Percentiles rank a stretch among this genome's conserved stretches.
Evolutionary conservation across 1,139 yeast species (phyloP).

Genomic region (Hyphopichia buzzinii): DNA sequence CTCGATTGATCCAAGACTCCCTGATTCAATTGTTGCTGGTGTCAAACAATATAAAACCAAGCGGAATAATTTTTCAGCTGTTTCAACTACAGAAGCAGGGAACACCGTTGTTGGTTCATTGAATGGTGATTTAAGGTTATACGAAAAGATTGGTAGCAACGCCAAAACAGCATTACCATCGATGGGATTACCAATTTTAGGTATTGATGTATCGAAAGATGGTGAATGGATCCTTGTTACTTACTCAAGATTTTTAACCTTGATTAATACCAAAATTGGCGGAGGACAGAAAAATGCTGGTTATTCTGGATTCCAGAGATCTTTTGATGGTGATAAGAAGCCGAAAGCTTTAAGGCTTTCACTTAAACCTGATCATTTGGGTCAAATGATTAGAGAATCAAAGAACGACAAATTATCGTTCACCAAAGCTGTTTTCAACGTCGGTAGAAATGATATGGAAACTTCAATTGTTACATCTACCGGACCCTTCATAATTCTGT

Average conservation of each 20-base stretch:
- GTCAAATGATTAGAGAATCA: constrained; percentile 55
- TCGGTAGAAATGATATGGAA: constrained; percentile 61
- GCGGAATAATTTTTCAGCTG: constrained; percentile 55
- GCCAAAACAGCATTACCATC: constrained; percentile 83
- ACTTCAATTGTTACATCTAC: constrained; percentile 71
- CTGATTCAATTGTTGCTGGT: constrained; percentile 45
- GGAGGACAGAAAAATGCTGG: constrained; percentile 61
- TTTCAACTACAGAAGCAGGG: constrained; percentile 74
- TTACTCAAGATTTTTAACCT: constrained; percentile 63
- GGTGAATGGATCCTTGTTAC: constrained; percentile 85
- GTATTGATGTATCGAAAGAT: constrained; percentile 71
- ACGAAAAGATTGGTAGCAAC: constrained; percentile 64
- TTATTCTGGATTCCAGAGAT: constrained; percentile 58
- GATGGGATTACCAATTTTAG: constrained; percentile 68
- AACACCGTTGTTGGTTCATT: constrained; percentile 71
- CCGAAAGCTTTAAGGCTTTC: constrained; percentile 70
- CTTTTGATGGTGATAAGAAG: constrained; percentile 63
- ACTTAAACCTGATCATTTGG: constrained; percentile 70
- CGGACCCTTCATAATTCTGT: constrained; percentile 78
- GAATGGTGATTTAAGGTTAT: constrained; percentile 74
- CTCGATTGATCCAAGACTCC: constrained; percentile 73
- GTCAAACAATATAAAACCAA: constrained; percentile 48
- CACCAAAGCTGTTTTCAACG: constrained; percentile 74
- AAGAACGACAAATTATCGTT: constrained; percentile 51
- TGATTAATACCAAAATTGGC: constrained; percentile 64